Evolutionary conservation across 805 yeast species (phyloP).

Genomic region (Candida parachauliodes): DNA sequence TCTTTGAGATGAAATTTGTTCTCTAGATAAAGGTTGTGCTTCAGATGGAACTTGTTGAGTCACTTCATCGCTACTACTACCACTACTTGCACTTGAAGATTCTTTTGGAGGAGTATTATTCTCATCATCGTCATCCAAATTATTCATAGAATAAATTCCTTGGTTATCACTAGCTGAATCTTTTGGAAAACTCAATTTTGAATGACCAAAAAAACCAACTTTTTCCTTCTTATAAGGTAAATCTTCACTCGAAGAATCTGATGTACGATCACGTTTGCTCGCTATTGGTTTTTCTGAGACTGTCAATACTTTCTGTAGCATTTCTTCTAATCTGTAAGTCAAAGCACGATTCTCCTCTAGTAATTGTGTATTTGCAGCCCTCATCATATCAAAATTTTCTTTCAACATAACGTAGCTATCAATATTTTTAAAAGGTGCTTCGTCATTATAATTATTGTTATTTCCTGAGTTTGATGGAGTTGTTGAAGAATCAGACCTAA

Average conservation of each 20-base stretch:
- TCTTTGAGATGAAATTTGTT: background rate
- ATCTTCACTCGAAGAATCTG: constrained; percentile 7
- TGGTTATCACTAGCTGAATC: constrained; percentile 9
- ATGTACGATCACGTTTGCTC: constrained; percentile 5
- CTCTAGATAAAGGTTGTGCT: constrained; percentile 5
- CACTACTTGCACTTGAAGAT: constrained; percentile 5
- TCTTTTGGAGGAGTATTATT: constrained; percentile 5
- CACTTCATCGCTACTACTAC: constrained; percentile 8
- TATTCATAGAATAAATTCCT: constrained; percentile 7
- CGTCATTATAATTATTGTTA: background rate
- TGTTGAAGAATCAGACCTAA: constrained; percentile 4
- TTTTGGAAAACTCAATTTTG: constrained; percentile 7
- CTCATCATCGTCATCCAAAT: background rate
- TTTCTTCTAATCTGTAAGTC: constrained; percentile 4
- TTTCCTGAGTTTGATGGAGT: background rate
- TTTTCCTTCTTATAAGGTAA: constrained; percentile 8
- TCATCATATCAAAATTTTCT: constrained; percentile 8
- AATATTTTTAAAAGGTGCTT: background rate
- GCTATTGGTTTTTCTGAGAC: constrained; percentile 1
- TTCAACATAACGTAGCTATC: constrained; percentile 5
- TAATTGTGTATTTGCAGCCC: constrained; percentile 7
- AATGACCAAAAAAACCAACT: constrained; percentile 8
- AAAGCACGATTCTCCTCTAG: constrained; percentile 7
- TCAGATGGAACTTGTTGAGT: constrained; percentile 6
- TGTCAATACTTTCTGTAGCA: constrained; percentile 5